Evolutionary conservation across 129 eudicot species (phyloP).

Genomic region (Cynara cardunculus): DNA sequence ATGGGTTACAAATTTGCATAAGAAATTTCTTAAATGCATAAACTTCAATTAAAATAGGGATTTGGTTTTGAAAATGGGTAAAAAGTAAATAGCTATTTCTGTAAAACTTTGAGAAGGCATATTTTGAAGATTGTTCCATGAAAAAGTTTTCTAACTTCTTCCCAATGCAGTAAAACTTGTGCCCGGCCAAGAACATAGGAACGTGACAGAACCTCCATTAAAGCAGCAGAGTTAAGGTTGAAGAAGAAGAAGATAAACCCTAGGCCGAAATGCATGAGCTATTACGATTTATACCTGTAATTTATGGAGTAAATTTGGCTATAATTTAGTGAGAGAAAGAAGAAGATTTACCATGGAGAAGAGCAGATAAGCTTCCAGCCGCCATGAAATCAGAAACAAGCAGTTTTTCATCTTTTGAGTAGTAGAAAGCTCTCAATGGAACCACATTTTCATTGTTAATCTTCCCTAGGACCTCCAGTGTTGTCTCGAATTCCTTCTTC

Average conservation of each 20-base stretch:
- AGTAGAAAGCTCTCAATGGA: slow-evolving; percentile 68
- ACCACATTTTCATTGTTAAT: slow-evolving; percentile 68
- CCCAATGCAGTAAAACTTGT: slow-evolving; percentile 15
- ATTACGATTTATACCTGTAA: neutral
- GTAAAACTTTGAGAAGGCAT: too few species aligned
- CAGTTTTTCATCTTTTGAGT: slow-evolving; percentile 73
- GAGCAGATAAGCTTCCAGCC: slow-evolving; percentile 82
- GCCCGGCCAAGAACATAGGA: slow-evolving; percentile 8
- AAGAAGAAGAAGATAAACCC: neutral
- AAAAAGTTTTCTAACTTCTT: slow-evolving; percentile 7
- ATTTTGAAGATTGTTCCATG: neutral
- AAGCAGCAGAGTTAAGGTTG: neutral
- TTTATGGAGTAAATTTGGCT: neutral
- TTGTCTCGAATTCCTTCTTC: slow-evolving; percentile 66
- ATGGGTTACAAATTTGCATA: too few species aligned
- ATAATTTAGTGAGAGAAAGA: neutral
- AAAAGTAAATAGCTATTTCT: too few species aligned
- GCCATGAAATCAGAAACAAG: slow-evolving; percentile 75
- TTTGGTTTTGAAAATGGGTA: too few species aligned
- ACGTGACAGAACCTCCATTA: neutral
- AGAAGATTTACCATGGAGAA: slow-evolving; percentile 71
- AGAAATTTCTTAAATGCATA: too few species aligned
- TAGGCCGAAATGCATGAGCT: neutral
- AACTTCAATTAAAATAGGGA: too few species aligned
- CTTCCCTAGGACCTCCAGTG: slow-evolving; percentile 68